These are phyloP conservation scores for Oidiodendron maius DNA, from an alignment of 495 filamentous ascomycete genomes.

Conservation along the genomic window DNA sequence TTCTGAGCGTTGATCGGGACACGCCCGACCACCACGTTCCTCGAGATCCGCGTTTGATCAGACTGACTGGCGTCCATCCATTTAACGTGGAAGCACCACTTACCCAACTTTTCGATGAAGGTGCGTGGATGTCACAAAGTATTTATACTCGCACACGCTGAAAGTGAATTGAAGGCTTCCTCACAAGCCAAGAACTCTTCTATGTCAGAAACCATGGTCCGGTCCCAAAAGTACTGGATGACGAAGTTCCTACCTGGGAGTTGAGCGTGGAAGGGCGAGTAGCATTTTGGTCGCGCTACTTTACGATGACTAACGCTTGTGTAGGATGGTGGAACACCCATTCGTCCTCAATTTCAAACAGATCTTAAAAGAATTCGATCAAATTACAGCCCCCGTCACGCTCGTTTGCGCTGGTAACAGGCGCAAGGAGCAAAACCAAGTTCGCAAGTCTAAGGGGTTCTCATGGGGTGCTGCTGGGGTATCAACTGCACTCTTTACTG, in stretches of 20 bases:
- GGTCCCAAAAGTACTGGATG: slow-evolving; percentile 71
- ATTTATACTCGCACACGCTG: no score
- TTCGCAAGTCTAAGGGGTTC: slow-evolving; percentile 91
- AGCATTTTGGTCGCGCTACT: no score
- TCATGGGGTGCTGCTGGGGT: slow-evolving; percentile 91
- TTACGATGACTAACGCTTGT: no score
- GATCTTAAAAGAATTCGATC: slow-evolving; percentile 69
- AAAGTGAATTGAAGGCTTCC: no score
- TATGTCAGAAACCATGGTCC: slow-evolving; percentile 95
- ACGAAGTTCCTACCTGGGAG: slow-evolving; percentile 73
- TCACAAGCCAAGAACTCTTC: slow-evolving; percentile 88
- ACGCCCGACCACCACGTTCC: slow-evolving; percentile 87
- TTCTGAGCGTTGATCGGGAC: slow-evolving; percentile 69
- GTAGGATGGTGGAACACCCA: slow-evolving; percentile 72
- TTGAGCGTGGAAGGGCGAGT: slow-evolving; percentile 82
- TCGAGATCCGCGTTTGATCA: slow-evolving; percentile 78
- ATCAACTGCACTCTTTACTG: slow-evolving; percentile 88
- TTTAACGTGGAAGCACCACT: slow-evolving; percentile 93
- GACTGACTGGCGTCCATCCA: slow-evolving; percentile 86
- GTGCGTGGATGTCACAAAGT: no score
- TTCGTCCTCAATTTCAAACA: slow-evolving; percentile 69
- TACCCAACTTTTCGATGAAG: slow-evolving; percentile 72
- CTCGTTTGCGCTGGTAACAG: slow-evolving; percentile 93
- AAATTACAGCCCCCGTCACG: slow-evolving; percentile 82
- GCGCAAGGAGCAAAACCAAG: slow-evolving; percentile 89